These are phyloP conservation scores for Scheffersomyces lignosus DNA, from an alignment of 805 yeast genomes.

Conservation along the genomic window DNA sequence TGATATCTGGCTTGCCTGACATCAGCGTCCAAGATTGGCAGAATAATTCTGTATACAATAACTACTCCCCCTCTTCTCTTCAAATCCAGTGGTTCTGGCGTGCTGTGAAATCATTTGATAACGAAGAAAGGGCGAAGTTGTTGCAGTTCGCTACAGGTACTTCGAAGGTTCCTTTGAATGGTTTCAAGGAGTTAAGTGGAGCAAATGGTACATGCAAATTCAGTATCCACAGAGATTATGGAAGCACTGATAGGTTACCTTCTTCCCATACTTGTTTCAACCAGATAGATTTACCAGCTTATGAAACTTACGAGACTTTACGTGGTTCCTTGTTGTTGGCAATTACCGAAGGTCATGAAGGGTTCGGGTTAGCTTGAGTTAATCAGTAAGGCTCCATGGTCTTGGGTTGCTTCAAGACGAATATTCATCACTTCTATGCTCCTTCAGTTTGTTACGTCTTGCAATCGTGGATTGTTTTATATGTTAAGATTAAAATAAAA, in stretches of 20 bases:
- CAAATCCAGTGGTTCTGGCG: constrained; percentile 98
- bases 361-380: constrained; percentile 79
- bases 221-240: constrained; percentile 87
- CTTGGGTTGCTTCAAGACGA: too few relatives aligned
- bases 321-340: constrained; percentile 81
- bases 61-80: constrained; percentile 77
- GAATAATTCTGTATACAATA: constrained; percentile 74
- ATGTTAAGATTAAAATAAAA: too few relatives aligned
- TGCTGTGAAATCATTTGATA: constrained; percentile 91
- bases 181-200: constrained; percentile 87
- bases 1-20: constrained; percentile 93
- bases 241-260: constrained; percentile 82
- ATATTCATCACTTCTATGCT: too few relatives aligned
- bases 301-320: constrained; percentile 82
- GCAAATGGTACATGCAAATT: constrained; percentile 84
- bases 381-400: too few relatives aligned
- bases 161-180: constrained; percentile 91
- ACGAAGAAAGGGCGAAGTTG: constrained; percentile 90
- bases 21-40: constrained; percentile 97
- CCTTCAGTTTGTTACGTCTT: too few relatives aligned
- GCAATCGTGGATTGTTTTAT: too few relatives aligned
- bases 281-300: constrained; percentile 91
- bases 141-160: constrained; percentile 98
- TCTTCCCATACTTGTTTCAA: constrained; percentile 97
- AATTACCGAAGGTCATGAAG: constrained; percentile 92